Percentiles rank a stretch among this genome's conserved stretches.
phyloP scores from a whole-genome alignment of 805 yeast genomes.

The Yarrowia deformans region DNA sequence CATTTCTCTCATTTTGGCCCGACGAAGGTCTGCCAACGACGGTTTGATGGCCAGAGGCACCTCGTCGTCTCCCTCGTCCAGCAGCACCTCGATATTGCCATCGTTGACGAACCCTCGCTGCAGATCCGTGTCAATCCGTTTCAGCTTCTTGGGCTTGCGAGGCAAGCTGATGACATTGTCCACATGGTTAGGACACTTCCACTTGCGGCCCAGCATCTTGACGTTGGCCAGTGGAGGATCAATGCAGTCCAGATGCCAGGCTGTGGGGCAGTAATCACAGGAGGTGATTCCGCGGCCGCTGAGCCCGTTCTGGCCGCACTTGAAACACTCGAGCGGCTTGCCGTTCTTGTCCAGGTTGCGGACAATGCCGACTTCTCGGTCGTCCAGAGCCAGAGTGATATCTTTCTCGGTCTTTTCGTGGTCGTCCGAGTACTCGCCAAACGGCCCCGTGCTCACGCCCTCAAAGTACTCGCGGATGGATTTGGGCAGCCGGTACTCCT shows the following conservation, averaged over 20 bases:
- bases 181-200: constrained; percentile 92
- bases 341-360: constrained; percentile 71
- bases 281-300: constrained; percentile 63
- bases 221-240: constrained; percentile 75
- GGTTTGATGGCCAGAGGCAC: constrained; percentile 39
- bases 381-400: constrained; percentile 40
- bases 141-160: constrained; percentile 56
- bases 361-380: constrained; percentile 42
- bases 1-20: constrained; percentile 34
- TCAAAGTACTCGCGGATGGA: constrained; percentile 72
- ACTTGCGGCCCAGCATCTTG: constrained; percentile 76
- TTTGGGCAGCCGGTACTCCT: constrained; percentile 71
- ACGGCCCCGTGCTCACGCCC: constrained; percentile 69
- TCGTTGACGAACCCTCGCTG: constrained; percentile 60
- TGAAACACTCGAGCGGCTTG: constrained; percentile 72
- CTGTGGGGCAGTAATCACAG: constrained; percentile 83
- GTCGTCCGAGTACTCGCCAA: constrained; percentile 76
- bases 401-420: constrained; percentile 59
- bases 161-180: constrained; percentile 49
- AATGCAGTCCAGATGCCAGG: constrained; percentile 91
- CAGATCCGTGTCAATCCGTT: constrained; percentile 62
- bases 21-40: constrained; percentile 26
- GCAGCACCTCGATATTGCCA: constrained; percentile 64
- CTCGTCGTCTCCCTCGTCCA: constrained; percentile 53
- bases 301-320: constrained; percentile 76